Evolutionary conservation across 306 rosid species (phyloP).

Genomic region (Myrica gale): DNA sequence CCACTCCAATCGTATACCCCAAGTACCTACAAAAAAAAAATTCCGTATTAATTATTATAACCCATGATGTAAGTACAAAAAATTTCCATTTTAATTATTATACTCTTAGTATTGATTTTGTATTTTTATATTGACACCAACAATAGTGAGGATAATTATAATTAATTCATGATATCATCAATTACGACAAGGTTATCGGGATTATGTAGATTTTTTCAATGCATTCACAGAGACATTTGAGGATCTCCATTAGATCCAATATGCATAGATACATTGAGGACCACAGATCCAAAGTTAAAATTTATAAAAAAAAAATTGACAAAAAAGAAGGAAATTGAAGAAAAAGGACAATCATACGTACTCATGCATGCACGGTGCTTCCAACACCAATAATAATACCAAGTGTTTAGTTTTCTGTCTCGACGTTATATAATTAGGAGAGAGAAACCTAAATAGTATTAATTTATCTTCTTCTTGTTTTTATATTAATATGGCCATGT

Average conservation of each 20-base stretch:
- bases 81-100: no score
- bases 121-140: no score
- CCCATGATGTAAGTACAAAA: no score
- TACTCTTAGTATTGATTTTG: no score
- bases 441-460: not conserved
- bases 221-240: no score
- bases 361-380: no score
- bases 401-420: not conserved
- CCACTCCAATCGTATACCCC: conserved; percentile 84
- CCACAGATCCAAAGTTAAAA: not conserved
- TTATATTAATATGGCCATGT: not conserved
- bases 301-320: no score
- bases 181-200: not conserved
- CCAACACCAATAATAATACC: not conserved
- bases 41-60: not conserved
- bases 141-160: not conserved
- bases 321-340: not conserved
- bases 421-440: no score
- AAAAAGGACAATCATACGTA: not conserved
- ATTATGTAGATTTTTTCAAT: not conserved
- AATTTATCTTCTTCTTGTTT: not conserved
- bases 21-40: conserved; percentile 37
- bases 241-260: not conserved
- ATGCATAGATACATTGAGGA: not conserved
- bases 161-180: not conserved